phyloP scores from a whole-genome alignment of 108 stramenopile species.

The Licmophora abbreviata region DNA sequence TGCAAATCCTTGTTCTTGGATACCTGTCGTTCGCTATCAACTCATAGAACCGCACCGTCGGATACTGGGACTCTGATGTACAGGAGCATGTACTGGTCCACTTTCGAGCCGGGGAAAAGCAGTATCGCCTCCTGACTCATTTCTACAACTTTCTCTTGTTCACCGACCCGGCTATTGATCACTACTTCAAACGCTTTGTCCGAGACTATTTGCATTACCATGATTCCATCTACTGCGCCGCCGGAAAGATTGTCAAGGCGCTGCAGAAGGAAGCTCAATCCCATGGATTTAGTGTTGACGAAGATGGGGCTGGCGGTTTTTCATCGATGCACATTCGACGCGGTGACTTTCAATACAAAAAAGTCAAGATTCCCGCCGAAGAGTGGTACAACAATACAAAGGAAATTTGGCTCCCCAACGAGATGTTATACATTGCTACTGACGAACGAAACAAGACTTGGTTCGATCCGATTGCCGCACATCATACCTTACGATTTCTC shows the following conservation, averaged over 20 bases:
- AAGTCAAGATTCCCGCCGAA: constrained; percentile 60
- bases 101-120: constrained; percentile 52
- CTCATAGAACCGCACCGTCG: constrained; percentile 7
- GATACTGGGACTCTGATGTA: constrained; percentile 27
- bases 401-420: constrained; percentile 45
- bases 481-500: constrained; percentile 63
- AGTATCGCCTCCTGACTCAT: constrained; percentile 68
- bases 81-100: constrained; percentile 50
- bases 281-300: constrained; percentile 41
- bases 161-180: constrained; percentile 52
- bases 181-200: constrained; percentile 76
- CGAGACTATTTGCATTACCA: constrained; percentile 76
- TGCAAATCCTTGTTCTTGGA: not conserved
- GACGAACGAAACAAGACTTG: constrained; percentile 77
- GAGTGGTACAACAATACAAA: constrained; percentile 73
- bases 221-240: constrained; percentile 79
- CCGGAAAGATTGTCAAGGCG: constrained; percentile 68
- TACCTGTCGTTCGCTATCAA: too few species aligned
- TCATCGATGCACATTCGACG: constrained; percentile 80
- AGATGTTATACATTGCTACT: constrained; percentile 77
- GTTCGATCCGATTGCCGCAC: constrained; percentile 64
- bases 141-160: constrained; percentile 75
- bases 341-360: constrained; percentile 85
- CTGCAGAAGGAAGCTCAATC: constrained; percentile 48
- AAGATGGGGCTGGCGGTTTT: constrained; percentile 56